Base-by-base conservation (phyloP, 2,329 filamentous ascomycete genomes). In the Pseudophaeomoniella oleicola region DNA sequence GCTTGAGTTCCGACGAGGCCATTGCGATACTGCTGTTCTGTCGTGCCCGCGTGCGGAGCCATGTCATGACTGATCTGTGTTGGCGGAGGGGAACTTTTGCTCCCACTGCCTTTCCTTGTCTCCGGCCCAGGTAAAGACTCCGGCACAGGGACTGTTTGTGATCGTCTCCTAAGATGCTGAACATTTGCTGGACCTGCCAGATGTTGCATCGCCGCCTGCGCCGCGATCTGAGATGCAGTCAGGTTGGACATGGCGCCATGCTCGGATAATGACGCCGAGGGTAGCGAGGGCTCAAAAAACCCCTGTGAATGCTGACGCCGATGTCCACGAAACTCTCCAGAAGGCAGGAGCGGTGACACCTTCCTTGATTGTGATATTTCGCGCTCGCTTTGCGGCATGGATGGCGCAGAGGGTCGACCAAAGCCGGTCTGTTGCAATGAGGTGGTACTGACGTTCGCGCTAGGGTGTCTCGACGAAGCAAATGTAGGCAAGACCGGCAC, bases 271-370 rank as follows among this genome's bases (percentile, higher is more conserved):
- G 63, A 64, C 4, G 66, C 60, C n/a, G 66, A 67, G 30, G 74
- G 71, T 38, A 79, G 57, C 19, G 69, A 71, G 12, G 75, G 75
- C 52, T 80, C 75, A 48, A 79, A 79, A 56, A 77, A 79, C 38
- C 75, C 75, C 53, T 79, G 75, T 3, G 72, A 77, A 50, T 76
- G 72, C 44, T 66, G 62, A 42, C 64, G 56, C 31, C 62, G 58
- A 44, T 65, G 62, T 43, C 55, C 51, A 32, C 52, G 53, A 19
- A 58, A 39, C 35, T 64, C 57, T 27, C 46, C 42, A 4, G 54
- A 54, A 27, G 51, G 53, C 19, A 48, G 51, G 16, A 59, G 54
- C 19, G 56, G 53, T n/a, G 59, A 57, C 13, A 51, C 50, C 44
- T 56, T 58, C 32, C 53, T 48, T 30, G 47, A 41, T 30, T 47